Percentiles rank a stretch among this genome's conserved stretches.
Conservation (phyloP, 2,329 filamentous ascomycete genomes). For the Cercospora brassicicola region DNA sequence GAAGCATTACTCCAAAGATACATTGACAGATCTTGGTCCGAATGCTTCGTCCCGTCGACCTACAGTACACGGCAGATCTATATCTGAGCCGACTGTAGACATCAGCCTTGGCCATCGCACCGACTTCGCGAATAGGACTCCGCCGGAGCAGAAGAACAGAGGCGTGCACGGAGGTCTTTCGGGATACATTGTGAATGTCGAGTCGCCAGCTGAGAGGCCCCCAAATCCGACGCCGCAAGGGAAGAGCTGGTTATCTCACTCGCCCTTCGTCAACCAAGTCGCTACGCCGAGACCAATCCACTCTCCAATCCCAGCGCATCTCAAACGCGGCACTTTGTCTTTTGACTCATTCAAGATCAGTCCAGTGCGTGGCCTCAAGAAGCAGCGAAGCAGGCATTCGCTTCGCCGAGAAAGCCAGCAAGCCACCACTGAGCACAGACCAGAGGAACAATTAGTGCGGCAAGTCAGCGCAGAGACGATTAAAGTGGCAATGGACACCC, state of each 20-base stretch:
- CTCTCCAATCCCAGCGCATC: slow-evolving; percentile 33
- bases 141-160: slow-evolving; percentile 27
- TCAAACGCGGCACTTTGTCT: slow-evolving; percentile 38
- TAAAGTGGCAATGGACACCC: slow-evolving; percentile 38
- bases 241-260: slow-evolving; percentile 31
- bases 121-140: slow-evolving; percentile 37
- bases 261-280: slow-evolving; percentile 34
- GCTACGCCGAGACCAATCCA: slow-evolving; percentile 31
- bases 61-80: slow-evolving; percentile 36
- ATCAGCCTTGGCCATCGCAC: slow-evolving; percentile 33
- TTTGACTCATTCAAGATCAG: slow-evolving; percentile 32
- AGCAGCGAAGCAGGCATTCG: slow-evolving; percentile 37
- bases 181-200: slow-evolving; percentile 28
- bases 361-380: slow-evolving; percentile 36
- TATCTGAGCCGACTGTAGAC: slow-evolving; percentile 38
- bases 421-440: slow-evolving; percentile 16
- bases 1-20: slow-evolving; percentile 31
- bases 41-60: slow-evolving; percentile 26
- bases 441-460: slow-evolving; percentile 26
- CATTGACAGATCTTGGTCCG: slow-evolving; percentile 32
- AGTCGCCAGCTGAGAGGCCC: slow-evolving; percentile 24
- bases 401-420: slow-evolving; percentile 34
- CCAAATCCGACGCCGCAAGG: slow-evolving; percentile 22
- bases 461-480: slow-evolving; percentile 47
- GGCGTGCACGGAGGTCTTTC: slow-evolving; percentile 12